phyloP scores from a whole-genome alignment of 352 stramenopile species.

The Phytophthora citrophthora region DNA sequence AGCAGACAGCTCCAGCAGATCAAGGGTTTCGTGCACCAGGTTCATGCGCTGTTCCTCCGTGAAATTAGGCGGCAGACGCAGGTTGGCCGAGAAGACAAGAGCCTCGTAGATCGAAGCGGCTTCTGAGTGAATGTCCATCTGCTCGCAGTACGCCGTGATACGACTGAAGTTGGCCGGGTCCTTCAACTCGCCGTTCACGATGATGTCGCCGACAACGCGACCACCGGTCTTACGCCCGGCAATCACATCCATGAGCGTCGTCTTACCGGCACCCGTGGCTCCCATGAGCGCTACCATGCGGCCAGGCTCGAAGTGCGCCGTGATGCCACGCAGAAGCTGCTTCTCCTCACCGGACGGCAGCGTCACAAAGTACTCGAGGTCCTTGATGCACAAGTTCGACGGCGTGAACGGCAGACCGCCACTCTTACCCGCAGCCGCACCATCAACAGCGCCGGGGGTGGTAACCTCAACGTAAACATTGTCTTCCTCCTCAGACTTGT shows the following conservation, averaged over 20 bases:
- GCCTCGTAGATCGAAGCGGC: constrained; percentile 88
- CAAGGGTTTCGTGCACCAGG: constrained; percentile 56
- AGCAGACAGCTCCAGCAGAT: constrained; percentile 53
- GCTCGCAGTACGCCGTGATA: constrained; percentile 92
- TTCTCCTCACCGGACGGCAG: constrained; percentile 55
- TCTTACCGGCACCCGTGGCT: constrained; percentile 35
- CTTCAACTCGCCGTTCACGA: constrained; percentile 89
- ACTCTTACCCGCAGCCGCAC: constrained; percentile 1
- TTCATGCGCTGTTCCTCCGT: constrained; percentile 44
- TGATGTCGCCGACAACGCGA: constrained; percentile 84
- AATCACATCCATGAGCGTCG: constrained; percentile 76
- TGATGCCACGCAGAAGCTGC: constrained; percentile 50
- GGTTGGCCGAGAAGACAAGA: constrained; percentile 89
- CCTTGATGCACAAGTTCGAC: constrained; percentile 50
- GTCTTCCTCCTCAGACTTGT: constrained; percentile 27
- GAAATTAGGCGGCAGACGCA: constrained; percentile 74
- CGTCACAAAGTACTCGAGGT: constrained; percentile 60
- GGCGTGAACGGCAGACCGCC: constrained; percentile 45
- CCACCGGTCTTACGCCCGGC: constrained; percentile 76
- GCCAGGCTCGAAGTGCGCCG: constrained; percentile 60
- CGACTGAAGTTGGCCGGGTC: constrained; percentile 81
- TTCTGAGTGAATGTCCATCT: constrained; percentile 90
- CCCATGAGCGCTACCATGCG: constrained; percentile 84
- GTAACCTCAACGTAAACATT: constrained; percentile 47
- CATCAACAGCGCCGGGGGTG: constrained; percentile 14